Base-by-base conservation (phyloP, 805 yeast species). In the Millerago galiae region DNA sequence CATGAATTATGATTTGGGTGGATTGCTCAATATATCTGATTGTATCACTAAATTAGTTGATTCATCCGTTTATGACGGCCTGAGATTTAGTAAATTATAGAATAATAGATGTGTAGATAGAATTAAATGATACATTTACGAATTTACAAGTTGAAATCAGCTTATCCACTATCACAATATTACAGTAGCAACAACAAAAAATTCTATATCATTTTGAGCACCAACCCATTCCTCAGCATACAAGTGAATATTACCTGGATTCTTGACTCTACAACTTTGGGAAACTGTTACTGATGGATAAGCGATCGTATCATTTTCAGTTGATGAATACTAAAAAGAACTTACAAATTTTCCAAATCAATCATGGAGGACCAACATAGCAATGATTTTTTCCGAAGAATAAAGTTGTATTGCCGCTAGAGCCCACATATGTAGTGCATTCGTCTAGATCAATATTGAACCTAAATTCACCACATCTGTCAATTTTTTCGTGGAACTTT, bases 141-240 rank as follows among this genome's bases (percentile, higher is more conserved):
- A 21, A 21, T n/a, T n/a, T n/a, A n/a, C n/a, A n/a, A n/a, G n/a
- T n/a, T n/a, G n/a, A n/a, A n/a, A n/a, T n/a, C n/a, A n/a, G n/a
- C n/a, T n/a, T n/a, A n/a, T n/a, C n/a, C n/a, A n/a, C n/a, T n/a
- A n/a, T n/a, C n/a, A n/a, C n/a, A n/a, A n/a, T n/a, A n/a, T n/a
- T n/a, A n/a, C n/a, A n/a, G n/a, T n/a, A n/a, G n/a, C n/a, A n/a
- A n/a, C n/a, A n/a, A n/a, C n/a, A n/a, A n/a, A n/a, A n/a, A n/a
- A n/a, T n/a, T n/a, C n/a, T n/a, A n/a, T n/a, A 2, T 32, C 18
- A 3, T 12, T 27, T 34, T 42, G 34, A 11, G 33, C 38, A 10
- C 27, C 12, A 13, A 27, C 42, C 52, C 52, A 49, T 24, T 35
- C 33, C 31, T 40, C 50, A 34, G 40, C 24, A 7, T 42, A 44